Evolutionary conservation across 2,329 filamentous ascomycete species (phyloP).

Genomic region (Penicillium sp.): DNA sequence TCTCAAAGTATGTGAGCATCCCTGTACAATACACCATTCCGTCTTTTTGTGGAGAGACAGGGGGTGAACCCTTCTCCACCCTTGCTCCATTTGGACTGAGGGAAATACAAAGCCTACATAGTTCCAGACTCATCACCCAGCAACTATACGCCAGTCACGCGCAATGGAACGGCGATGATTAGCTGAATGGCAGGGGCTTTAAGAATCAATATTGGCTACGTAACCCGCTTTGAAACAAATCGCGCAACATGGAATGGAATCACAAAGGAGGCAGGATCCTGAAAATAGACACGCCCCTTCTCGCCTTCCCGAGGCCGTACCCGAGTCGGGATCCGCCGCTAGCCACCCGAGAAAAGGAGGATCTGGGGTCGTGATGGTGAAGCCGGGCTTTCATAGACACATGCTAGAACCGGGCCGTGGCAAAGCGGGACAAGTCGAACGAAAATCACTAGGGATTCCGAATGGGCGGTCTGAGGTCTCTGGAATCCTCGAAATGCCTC

Average conservation of each 20-base stretch:
- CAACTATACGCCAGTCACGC: constrained; percentile 12
- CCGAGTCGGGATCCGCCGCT: constrained; percentile 27
- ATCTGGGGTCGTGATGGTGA: constrained; percentile 20
- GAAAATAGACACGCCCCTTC: neutral
- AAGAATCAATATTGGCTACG: constrained; percentile 5
- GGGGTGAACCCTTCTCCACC: constrained; percentile 16
- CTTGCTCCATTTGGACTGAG: constrained; percentile 13
- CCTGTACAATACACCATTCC: neutral
- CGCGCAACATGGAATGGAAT: constrained; percentile 15
- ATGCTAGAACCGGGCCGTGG: constrained; percentile 1
- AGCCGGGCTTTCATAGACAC: neutral
- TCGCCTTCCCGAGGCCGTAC: constrained; percentile 14
- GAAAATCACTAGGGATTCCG: neutral
- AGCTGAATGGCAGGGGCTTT: constrained; percentile 7
- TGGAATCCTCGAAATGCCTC: constrained; percentile 1
- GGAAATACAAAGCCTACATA: constrained; percentile 8
- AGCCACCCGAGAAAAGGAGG: constrained; percentile 18
- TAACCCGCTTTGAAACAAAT: constrained; percentile 19
- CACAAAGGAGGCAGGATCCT: neutral
- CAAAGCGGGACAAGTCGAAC: constrained; percentile 1
- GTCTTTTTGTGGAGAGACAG: constrained; percentile 12
- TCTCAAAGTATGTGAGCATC: neutral
- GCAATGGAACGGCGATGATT: constrained; percentile 10
- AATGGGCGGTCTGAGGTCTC: neutral
- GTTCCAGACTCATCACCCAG: constrained; percentile 6